Base-by-base conservation (phyloP, 83 land plant species). In the Isoetes engelmannii region DNA sequence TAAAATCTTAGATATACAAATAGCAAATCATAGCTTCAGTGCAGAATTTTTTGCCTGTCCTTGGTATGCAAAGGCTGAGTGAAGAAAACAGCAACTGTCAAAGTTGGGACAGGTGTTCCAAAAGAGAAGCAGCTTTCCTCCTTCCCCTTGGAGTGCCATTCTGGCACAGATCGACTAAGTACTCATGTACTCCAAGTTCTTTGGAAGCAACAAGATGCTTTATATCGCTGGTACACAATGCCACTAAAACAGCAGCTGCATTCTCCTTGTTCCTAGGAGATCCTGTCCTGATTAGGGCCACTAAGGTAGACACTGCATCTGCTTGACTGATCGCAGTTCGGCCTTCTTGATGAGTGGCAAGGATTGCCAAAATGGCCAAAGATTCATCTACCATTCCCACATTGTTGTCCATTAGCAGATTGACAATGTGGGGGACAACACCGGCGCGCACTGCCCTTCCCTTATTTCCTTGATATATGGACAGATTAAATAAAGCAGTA, bases 401-500 rank as follows among this genome's bases (percentile, higher is more conserved):
- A 19, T 70, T 69, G 7, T 84, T 76, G 43, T 81, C 84, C 46
- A 48, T 60, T 12, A 90, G 80, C 70, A 90, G 85, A 44, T 73
- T 61, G 47, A 86, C 58, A 6, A 92, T 68, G 17, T 85, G 83
- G 0, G 78, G 56, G 3, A 92, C 58, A 7, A 84, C 82, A 3
- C 86, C 88, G 0, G 97, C 88, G 20, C 84, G 72, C 44, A 89
- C 85, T 10, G 93, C 93, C 54, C 79, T 74, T 8, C 73, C 84
- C 60, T 89, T 88, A 71, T 92, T 92, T 13, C 81, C 90, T 47
- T 83, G 84, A 64, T 83, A 80, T 18, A 89, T 84, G 64, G 85
- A 86, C 6, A 92, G 70, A 69, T 86, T 89, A 69, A 84, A 92
- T 8, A 92, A 43, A 0, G 93, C 97, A 5, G 88, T 89, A 12